phyloP scores from a whole-genome alignment of 2,329 filamentous ascomycete genomes.

The Drechslerella coelobrocha region DNA sequence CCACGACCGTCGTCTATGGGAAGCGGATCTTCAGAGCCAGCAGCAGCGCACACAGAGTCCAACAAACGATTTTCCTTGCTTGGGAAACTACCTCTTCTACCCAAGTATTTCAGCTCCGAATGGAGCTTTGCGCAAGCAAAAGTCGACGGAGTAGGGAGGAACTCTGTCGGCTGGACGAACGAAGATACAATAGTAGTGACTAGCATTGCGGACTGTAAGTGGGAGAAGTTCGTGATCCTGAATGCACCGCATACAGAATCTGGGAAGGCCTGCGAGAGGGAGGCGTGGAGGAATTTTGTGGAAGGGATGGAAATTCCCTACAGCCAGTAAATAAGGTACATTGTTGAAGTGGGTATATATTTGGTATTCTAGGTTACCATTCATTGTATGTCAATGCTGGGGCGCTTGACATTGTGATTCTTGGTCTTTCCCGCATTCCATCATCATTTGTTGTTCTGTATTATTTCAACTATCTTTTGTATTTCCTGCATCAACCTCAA shows the following conservation, averaged over 20 bases:
- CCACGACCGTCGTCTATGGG: slow-evolving; percentile 36
- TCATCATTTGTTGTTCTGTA: background rate
- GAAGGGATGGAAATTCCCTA: slow-evolving; percentile 47
- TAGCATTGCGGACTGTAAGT: slow-evolving; percentile 81
- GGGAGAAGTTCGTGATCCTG: slow-evolving; percentile 84
- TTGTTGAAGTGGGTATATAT: background rate
- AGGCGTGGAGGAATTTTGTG: slow-evolving; percentile 45
- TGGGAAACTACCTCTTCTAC: slow-evolving; percentile 81
- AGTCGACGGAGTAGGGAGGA: slow-evolving; percentile 86
- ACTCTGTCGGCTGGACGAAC: slow-evolving; percentile 81
- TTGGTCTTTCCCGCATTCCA: too few species aligned
- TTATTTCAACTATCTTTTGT: background rate
- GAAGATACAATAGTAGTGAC: slow-evolving; percentile 77
- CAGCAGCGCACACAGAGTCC: slow-evolving; percentile 61
- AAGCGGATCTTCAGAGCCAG: slow-evolving; percentile 45
- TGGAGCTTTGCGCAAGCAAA: slow-evolving; percentile 82
- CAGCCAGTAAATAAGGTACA: slow-evolving; percentile 9
- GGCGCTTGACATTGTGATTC: too few species aligned
- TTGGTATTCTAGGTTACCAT: too few species aligned
- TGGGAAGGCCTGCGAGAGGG: slow-evolving; percentile 40
- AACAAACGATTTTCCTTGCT: slow-evolving; percentile 85
- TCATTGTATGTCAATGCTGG: too few species aligned
- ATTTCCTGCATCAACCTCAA: background rate
- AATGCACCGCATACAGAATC: slow-evolving; percentile 57
- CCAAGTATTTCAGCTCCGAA: slow-evolving; percentile 83